Base-by-base conservation (phyloP, 129 eudicot genomes). In the Tagetes patula region DNA sequence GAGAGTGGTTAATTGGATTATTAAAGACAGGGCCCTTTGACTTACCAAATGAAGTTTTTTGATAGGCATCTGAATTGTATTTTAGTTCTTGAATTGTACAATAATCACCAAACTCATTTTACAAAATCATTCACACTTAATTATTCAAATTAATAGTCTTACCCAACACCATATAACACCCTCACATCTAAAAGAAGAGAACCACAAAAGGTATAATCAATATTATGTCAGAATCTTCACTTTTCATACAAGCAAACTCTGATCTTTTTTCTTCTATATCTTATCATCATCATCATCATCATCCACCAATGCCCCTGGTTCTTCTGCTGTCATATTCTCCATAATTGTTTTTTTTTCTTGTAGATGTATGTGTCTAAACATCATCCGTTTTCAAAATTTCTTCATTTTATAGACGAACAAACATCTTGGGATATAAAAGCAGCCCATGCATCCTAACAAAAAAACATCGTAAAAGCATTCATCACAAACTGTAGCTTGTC, bases 381-480 rank as follows among this genome's bases (percentile, higher is more conserved):
- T 60, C 41, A 56, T 75, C 42, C 7, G 12, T 42, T 30, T 58
- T 38, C 32, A 20, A 20, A 20, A 0, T 5, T 43, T 37, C 60
- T 39, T 81, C 75, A 81, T 43, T 71, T 54, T 38, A 64, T 55
- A 60, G 79, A 71, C 55, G 77, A 70, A 68, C 67, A 65, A 59
- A 78, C 81, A 49, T 89, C 96, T 78, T 80, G 74, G 13, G 91
- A 81, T 70, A 85, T 76, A 69, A 83, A 90, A 63, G 83, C 80
- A 74, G 91, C 89, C 96, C 96, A 90, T 55, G 94, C 93, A 70
- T 90, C 96, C 96, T 90, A 69, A 30, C 42, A 8, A 67, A 34
- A 34, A 62, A 71, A 66, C 75, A 78, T 36, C n/a, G 70, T 69
- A 20, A 47, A 30, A 52, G 10, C 49, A 49, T 4, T 41, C 27